phyloP scores from a whole-genome alignment of 2,329 filamentous ascomycete genomes.

The Talaromyces sp. region DNA sequence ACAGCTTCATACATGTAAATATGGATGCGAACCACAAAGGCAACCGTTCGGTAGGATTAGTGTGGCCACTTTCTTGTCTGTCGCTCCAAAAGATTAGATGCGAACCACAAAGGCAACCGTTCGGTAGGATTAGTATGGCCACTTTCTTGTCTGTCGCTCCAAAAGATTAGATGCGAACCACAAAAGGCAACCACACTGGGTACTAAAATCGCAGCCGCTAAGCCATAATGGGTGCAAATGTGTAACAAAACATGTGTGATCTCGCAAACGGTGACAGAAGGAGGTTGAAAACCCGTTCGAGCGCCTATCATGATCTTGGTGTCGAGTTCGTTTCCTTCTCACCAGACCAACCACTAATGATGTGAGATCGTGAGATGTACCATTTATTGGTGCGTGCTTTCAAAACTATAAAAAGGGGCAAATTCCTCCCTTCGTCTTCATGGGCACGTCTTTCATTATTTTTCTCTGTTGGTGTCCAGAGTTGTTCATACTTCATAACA shows the following conservation, averaged over 20 bases:
- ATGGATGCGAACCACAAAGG: too few relatives aligned
- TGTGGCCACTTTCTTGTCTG: too few relatives aligned
- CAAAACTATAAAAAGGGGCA: not conserved
- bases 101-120: too few relatives aligned
- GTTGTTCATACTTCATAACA: not conserved
- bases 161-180: not conserved
- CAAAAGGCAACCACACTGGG: not conserved
- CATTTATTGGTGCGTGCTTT: not conserved
- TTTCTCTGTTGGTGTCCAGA: not conserved
- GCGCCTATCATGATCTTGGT: not conserved
- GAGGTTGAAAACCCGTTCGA: not conserved
- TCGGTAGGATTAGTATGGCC: too few relatives aligned
- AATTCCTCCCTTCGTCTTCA: not conserved
- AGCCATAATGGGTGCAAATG: not conserved
- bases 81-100: too few relatives aligned
- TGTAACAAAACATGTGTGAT: not conserved
- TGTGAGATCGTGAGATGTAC: not conserved
- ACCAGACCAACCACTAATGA: not conserved
- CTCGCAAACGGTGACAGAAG: not conserved
- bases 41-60: too few relatives aligned
- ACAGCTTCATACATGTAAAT: too few relatives aligned
- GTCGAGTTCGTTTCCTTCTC: not conserved
- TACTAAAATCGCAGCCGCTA: not conserved
- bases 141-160: too few relatives aligned
- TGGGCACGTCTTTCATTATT: not conserved